phyloP scores from a whole-genome alignment of 169 alveolate genomes.

The Plasmodium berghei region DNA sequence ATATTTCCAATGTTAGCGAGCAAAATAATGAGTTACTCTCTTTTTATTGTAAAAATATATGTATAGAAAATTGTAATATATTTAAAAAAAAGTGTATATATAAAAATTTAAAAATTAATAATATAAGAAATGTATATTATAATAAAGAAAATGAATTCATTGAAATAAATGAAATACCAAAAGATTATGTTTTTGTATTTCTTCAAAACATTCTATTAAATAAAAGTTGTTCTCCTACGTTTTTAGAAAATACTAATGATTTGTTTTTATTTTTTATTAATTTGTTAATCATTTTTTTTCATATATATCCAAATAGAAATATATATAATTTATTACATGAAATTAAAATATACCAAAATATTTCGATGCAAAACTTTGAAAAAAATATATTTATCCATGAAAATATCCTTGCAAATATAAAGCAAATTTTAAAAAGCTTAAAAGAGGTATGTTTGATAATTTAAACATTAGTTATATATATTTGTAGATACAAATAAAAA shows the following conservation, averaged over 20 bases:
- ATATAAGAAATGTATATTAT: constrained; percentile 55
- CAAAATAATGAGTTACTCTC: not conserved
- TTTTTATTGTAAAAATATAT: constrained; percentile 7
- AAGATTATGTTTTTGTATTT: constrained; percentile 61
- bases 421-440: constrained; percentile 8
- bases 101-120: constrained; percentile 25
- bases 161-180: constrained; percentile 10
- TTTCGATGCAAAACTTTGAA: constrained; percentile 7
- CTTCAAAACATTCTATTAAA: constrained; percentile 19
- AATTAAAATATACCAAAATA: constrained; percentile 11
- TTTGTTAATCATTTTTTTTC: constrained; percentile 17
- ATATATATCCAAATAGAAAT: constrained; percentile 35
- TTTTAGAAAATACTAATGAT: constrained; percentile 66
- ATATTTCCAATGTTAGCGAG: not conserved
- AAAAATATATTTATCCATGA: constrained; percentile 15
- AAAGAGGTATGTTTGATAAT: constrained; percentile 17
- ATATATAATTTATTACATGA: constrained; percentile 21
- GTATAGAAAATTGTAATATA: not conserved
- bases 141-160: constrained; percentile 18
- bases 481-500: not conserved
- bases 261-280: constrained; percentile 50
- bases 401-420: constrained; percentile 16
- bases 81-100: constrained; percentile 2
- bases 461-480: not conserved
- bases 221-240: constrained; percentile 29